Base-by-base conservation (phyloP, 345 rosid genomes). In the Alliaria petiolata region DNA sequence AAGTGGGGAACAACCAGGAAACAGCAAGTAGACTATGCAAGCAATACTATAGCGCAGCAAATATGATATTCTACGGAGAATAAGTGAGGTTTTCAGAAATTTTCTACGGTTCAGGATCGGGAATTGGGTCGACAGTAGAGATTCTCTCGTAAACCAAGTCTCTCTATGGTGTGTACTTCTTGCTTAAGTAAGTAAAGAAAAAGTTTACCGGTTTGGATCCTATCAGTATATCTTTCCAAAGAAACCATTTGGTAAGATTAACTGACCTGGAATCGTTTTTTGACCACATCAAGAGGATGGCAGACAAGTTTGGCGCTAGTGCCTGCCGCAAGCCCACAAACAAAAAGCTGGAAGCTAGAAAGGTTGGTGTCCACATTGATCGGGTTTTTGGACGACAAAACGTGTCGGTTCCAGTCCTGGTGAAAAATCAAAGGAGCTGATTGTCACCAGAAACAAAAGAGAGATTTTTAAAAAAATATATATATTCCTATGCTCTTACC, bases 281-380 rank as follows among this genome's bases (percentile, higher is more conserved):
- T 95, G 40, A 95, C 97, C 38, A 95, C 97, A 49, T 95, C 99
- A 55, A 95, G 96, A 46, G 99, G 99, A 85, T 95, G 99, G 52
- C 99, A 91, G 62, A 85, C 98, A n/a, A 95, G 98, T 81, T 95
- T 95, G 15, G 99, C 96, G 59, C 89, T 89, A n/a, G 99, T 91
- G 38, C 99, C 98, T 3, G 99, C 90, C 5, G 82, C 97, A 76
- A 95, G 78, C 45, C 99, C 98, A 66, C 99, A 95, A 7, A 92
- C 8, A 67, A 86, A 87, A 73, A 89, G 87, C 83, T 92, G 97
- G 78, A 89, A 82, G 80, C 96, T 87, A 42, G 98, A 86, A 69
- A 78, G 72, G 78, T 73, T 79, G 65, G 80, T 67, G 66, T 82
- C 86, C n/a, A 49, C 20, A 44, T 57, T 59, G 35, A 52, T 67